Evolutionary conservation across 2,329 filamentous ascomycete species (phyloP), one percentile per base, ranked within the genome.

Genomic region (Rhexocercosporidium sp.): DNA sequence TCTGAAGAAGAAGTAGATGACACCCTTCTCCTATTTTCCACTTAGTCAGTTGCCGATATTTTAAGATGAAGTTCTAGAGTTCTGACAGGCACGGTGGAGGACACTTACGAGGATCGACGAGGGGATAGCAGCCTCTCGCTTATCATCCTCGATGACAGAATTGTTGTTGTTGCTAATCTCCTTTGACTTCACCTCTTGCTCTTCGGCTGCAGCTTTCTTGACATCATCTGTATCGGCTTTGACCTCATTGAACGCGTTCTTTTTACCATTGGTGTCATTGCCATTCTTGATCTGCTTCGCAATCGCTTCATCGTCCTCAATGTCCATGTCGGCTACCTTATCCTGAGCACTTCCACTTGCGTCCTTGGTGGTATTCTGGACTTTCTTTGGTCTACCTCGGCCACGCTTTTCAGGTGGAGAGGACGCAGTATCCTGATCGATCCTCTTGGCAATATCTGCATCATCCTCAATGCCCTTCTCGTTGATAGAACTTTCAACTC

Each of bases 1-100:
- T 20, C 94, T 90, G 74, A 91, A 90, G 82, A 97, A 96, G 84
- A 97, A 97, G 82, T 97, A 97, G 72, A 97, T 89, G 73, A 96
- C 86, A 3, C 94, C 94, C 75, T 96, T 97, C 76, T 97, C 94
- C 54, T 57, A 22, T 1, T 4, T 14, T 3, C 0, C 20, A 41
- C 31, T 11, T 14, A 12, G 29, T 56, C 7, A 56, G 31, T 37
- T 16, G 34, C 51, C n/a, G 12, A 18, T 44, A 2, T 1, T n/a
- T 3, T 5, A 44, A 8, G 8, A 2, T 12, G 16, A 44, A 44
- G 8, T 1, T 6, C 5, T 12, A n/a, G 14, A 5, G 6, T 14
- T 12, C 39, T 44, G 41, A 8, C 25, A 12, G 25, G 3, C 20
- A 5, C 3, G 4, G 16, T n/a, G 25, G 14, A 18, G 2, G 31